These are phyloP conservation scores for Thermothelomyces thermophilus DNA, from an alignment of 2,329 filamentous ascomycete genomes.

Conservation along the genomic window DNA sequence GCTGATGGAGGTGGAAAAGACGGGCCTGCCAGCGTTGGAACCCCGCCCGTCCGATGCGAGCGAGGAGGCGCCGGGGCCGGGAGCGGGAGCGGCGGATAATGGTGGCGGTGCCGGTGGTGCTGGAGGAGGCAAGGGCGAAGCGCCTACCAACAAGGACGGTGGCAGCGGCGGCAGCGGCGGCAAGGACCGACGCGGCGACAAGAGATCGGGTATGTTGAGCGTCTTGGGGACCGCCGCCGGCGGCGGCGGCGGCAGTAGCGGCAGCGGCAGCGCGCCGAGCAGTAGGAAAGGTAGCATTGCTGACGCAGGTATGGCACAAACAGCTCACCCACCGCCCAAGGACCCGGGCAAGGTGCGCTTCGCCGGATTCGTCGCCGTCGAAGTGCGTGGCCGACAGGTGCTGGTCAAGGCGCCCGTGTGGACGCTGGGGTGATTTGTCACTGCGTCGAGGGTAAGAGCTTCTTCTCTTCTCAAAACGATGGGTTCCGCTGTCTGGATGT, in stretches of 20 bases:
- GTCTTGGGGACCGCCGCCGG: conserved; percentile 2
- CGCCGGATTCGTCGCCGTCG: conserved; percentile 66
- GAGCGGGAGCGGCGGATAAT: conserved; percentile 34
- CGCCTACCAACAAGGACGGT: conserved; percentile 32
- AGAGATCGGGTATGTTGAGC: conserved; percentile 42
- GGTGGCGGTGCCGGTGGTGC: conserved; percentile 29
- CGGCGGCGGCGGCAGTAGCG: neutral
- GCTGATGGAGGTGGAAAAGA: conserved; percentile 83
- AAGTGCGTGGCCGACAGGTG: conserved; percentile 70
- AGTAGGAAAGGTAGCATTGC: conserved; percentile 28
- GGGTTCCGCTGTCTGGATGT: neutral
- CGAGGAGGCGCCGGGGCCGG: too few relatives aligned
- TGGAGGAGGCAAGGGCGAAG: conserved; percentile 34
- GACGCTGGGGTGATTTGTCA: conserved; percentile 36
- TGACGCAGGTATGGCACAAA: conserved; percentile 36
- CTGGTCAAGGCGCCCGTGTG: conserved; percentile 71
- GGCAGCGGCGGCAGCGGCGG: conserved; percentile 16
- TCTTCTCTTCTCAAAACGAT: neutral
- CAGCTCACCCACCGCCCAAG: conserved; percentile 29
- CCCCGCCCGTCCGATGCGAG: conserved; percentile 35
- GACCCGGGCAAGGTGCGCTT: conserved; percentile 59
- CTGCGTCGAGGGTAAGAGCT: conserved; percentile 1
- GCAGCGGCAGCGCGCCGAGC: conserved; percentile 1
- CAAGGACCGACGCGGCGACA: conserved; percentile 38
- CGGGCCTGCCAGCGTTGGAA: conserved; percentile 55